Base-by-base conservation (phyloP, 2,329 filamentous ascomycete species). In the Cladophialophora psammophila region DNA sequence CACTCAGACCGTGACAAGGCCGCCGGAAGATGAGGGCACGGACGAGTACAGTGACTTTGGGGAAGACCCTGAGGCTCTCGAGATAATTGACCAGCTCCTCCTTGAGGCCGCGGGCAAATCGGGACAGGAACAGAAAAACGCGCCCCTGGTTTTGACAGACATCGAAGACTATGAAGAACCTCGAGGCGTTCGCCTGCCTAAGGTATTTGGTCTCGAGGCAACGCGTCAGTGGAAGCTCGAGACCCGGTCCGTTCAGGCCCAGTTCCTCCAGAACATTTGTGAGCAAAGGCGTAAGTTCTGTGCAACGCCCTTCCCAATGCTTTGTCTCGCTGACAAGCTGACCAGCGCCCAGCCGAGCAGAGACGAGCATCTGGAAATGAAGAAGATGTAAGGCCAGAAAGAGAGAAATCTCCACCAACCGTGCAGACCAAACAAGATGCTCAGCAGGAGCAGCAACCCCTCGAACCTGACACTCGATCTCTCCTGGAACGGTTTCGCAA, bases 401-500 rank as follows among this genome's bases (percentile, higher is more conserved):
- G 32, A 18, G 64, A 42, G 50, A 38, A 53, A 15, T 74, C 58
- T 66, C 35, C 66, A 63, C 35, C 38, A 68, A 54, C 65, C 59
- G 38, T 54, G 69, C 45, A 57, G 35, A 50, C 60, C 35, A 53
- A 66, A 36, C 53, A n/a, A 58, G 66, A 62, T n/a, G 58, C 31
- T n/a, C 48, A 64, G 35, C 60, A 20, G 54, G 52, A 34, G 13
- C 50, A 40, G 38, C 18, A 38, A 20, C 58, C 68, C 32, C 53
- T 68, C 20, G 63, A 74, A 36, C 53, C 71, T 13, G 85, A 89
- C 74, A 77, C 76, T 8, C 81, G 84, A 67, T 84, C 88, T 8
- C 94, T 93, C 0, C 80, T 97, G 1, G 85, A 93, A 69, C 88
- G 91, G 38, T 97, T 96, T 74, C 90, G 94, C 42, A 88, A 88